Evolutionary conservation across 257 asterid genomes (phyloP).

Genomic region (Haberlea rhodopensis): DNA sequence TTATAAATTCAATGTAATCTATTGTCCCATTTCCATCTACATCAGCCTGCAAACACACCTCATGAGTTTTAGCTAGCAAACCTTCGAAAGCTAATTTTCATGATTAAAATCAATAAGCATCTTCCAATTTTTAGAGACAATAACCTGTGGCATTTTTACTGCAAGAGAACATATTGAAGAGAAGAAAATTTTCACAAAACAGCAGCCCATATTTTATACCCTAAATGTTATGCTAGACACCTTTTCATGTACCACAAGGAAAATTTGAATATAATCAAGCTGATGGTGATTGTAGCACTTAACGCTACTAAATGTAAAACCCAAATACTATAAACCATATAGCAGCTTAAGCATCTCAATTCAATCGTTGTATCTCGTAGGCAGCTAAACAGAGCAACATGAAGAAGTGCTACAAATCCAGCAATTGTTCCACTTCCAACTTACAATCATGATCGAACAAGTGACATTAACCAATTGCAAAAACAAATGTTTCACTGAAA

Average conservation of each 20-base stretch:
- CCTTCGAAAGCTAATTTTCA: not conserved
- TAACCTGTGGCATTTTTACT: not conserved
- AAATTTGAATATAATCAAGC: not conserved
- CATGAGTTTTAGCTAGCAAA: not conserved
- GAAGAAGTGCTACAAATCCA: not conserved
- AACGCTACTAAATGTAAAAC: not conserved
- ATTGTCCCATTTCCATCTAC: constrained; percentile 90
- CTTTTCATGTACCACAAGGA: not conserved
- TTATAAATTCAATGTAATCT: constrained; percentile 81
- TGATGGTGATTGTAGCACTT: not conserved
- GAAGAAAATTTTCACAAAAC: no score
- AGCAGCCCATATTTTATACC: not conserved
- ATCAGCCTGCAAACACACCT: constrained; percentile 58
- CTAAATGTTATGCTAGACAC: not conserved
- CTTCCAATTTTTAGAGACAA: not conserved
- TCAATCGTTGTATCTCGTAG: no score
- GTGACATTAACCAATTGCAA: not conserved
- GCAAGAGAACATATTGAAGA: not conserved
- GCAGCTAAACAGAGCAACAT: not conserved
- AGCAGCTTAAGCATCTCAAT: not conserved
- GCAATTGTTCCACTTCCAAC: not conserved
- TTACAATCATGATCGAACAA: not conserved
- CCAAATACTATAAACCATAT: not conserved
- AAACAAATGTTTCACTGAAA: not conserved
- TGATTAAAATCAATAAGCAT: not conserved